Evolutionary conservation across 306 rosid genomes (phyloP).

Genomic region (Vigna hirtella): DNA sequence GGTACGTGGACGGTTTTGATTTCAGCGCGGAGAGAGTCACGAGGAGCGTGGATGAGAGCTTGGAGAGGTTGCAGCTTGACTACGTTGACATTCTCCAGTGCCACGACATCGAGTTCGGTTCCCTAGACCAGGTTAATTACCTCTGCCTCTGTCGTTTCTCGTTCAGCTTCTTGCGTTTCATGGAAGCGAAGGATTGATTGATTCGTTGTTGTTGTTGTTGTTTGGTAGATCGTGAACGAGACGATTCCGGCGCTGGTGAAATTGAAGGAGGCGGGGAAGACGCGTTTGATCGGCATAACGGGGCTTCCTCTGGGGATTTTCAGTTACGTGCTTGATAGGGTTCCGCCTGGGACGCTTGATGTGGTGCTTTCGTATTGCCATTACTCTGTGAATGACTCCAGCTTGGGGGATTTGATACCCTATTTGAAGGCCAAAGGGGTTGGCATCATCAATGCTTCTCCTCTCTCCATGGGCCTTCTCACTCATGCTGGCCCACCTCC

Average conservation of each 20-base stretch:
- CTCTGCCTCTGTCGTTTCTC: background rate
- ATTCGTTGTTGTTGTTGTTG: background rate
- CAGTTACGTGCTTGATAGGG: constrained; percentile 84
- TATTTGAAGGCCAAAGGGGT: constrained; percentile 87
- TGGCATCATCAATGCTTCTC: constrained; percentile 89
- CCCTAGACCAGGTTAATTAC: constrained; percentile 69
- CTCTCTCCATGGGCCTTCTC: constrained; percentile 93
- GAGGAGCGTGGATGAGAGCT: constrained; percentile 88
- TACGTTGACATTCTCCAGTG: constrained; percentile 92
- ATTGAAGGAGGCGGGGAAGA: constrained; percentile 84
- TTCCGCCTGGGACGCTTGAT: constrained; percentile 80
- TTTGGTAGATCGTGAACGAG: constrained; percentile 73
- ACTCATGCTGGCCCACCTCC: constrained; percentile 90
- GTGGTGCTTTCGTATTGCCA: constrained; percentile 90
- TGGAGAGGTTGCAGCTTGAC: constrained; percentile 84
- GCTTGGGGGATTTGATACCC: constrained; percentile 81
- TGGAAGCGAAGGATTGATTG: background rate
- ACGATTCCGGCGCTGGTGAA: constrained; percentile 87
- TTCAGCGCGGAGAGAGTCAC: constrained; percentile 90
- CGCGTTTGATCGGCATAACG: constrained; percentile 83
- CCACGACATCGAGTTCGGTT: constrained; percentile 93
- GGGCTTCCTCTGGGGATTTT: constrained; percentile 84
- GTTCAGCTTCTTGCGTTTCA: background rate
- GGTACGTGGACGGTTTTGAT: constrained; percentile 84
- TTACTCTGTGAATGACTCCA: constrained; percentile 73